Percentiles rank a stretch among this genome's conserved stretches.
Evolutionary conservation across 148 eudicot species (phyloP).

Genomic region (Chenopodium formosanum): DNA sequence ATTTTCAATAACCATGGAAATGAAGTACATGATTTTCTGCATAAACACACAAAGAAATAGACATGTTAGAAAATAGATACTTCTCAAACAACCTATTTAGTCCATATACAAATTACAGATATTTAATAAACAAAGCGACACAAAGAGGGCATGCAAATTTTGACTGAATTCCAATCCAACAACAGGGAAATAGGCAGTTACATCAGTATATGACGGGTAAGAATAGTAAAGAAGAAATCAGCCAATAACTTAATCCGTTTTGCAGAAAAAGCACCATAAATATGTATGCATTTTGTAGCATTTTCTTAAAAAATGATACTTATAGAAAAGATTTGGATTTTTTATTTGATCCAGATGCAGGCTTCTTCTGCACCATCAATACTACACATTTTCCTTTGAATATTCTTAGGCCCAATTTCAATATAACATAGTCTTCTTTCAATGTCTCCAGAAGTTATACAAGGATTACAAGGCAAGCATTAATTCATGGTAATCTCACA

Average conservation of each 20-base stretch:
- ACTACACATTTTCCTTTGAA: not conserved
- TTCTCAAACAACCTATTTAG: not conserved
- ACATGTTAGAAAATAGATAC: not conserved
- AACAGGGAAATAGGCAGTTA: not conserved
- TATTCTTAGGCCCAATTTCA: not conserved
- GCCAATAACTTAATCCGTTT: not conserved
- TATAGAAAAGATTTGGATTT: not conserved
- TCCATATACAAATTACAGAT: not conserved
- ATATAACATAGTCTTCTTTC: not conserved
- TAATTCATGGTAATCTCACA: not conserved
- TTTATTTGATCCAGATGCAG: not conserved
- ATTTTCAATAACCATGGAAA: constrained; percentile 84
- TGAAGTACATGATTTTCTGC: constrained; percentile 95
- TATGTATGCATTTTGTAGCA: not conserved
- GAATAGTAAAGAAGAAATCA: not conserved
- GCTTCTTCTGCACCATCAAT: not conserved
- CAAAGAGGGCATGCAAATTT: not conserved
- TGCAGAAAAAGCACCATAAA: not conserved
- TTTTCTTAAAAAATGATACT: not conserved
- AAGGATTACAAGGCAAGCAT: not conserved
- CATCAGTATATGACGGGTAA: not conserved
- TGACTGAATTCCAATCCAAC: not conserved
- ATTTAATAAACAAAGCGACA: not conserved
- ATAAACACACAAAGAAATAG: constrained; percentile 18
- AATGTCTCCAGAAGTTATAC: not conserved